Percentiles rank a stretch among this genome's conserved stretches.
phyloP scores from a whole-genome alignment of 805 yeast species.

The Debaryomyces castellii region DNA sequence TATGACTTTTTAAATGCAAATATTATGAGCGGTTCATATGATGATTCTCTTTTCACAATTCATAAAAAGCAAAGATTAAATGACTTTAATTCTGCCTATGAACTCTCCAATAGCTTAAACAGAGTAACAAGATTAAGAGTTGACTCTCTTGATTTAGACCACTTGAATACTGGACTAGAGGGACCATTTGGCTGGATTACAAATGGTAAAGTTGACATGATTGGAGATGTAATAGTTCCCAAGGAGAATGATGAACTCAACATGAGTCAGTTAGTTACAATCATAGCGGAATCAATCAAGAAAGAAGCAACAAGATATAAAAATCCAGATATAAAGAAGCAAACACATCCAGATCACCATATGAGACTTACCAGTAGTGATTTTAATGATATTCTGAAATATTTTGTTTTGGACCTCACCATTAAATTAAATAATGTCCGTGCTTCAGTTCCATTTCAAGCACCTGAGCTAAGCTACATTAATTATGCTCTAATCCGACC shows the following conservation, averaged over 20 bases:
- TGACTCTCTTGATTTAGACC: constrained; percentile 84
- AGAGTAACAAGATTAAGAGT: constrained; percentile 76
- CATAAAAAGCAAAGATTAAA: constrained; percentile 69
- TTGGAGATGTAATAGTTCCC: constrained; percentile 87
- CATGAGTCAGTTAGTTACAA: constrained; percentile 47
- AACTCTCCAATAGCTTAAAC: constrained; percentile 19
- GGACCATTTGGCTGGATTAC: constrained; percentile 99
- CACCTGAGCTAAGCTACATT: constrained; percentile 85
- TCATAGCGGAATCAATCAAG: constrained; percentile 46
- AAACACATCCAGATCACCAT: constrained; percentile 24
- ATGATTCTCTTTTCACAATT: constrained; percentile 87
- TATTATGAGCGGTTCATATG: constrained; percentile 86
- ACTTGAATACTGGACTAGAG: constrained; percentile 81
- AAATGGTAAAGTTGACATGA: constrained; percentile 86
- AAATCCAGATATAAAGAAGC: constrained; percentile 25
- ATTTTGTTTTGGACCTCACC: constrained; percentile 76
- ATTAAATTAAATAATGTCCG: constrained; percentile 80
- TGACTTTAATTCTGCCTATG: constrained; percentile 34
- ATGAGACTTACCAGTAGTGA: constrained; percentile 25
- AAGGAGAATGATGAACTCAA: constrained; percentile 54
- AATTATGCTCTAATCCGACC: constrained; percentile 92
- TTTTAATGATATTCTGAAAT: constrained; percentile 43
- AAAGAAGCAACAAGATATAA: constrained; percentile 48
- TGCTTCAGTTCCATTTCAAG: constrained; percentile 84
- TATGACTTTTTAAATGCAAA: constrained; percentile 84